Evolutionary conservation across 2,329 filamentous ascomycete species (phyloP), one percentile per base, ranked within the genome.

Genomic region (Venturia aucupariae): DNA sequence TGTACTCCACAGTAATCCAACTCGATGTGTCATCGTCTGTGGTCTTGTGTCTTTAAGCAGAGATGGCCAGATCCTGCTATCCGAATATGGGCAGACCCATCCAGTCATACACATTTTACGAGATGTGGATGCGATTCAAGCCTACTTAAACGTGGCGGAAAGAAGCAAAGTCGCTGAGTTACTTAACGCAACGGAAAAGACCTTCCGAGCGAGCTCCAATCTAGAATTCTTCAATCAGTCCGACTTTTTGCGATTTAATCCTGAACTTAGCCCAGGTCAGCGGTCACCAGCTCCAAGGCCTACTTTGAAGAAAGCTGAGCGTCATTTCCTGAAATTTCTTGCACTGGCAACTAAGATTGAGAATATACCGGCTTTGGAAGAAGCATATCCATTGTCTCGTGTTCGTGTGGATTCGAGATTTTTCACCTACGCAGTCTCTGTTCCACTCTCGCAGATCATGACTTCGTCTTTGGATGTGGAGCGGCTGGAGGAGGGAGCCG

Each of bases 221-320:
- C 83, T 88, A 67, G 89, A 92, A 70, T 92, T 90, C 72, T 90
- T 86, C 77, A 91, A 91, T 68, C 77, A 89, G 19, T 86, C 86
- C 1, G 87, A 90, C 70, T 78, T 70, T 38, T 64, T 64, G 68
- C 61, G 69, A 72, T 57, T 68, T 70, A n/a, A 46, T 17, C 17
- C 42, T 27, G 44, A 62, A 24, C 42, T 62, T 19, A 68, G 70
- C 68, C 32, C 71, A 35, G 63, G 73, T 55, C 62, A 70, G 1
- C 69, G 72, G 1, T 70, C 72, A 7, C 68, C 55, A 7, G 32
- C 63, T 35, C 63, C 57, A 17, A 41, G 42, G 10, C 74, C 90
- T 19, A 86, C 86, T 0, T 74, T 90, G 6, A 90, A 90, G 70
- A 79, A 85, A 60, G 82, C 86, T 3, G 87, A 90, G 72, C 79